A percentile compares a stretch with the other conserved stretches of the same genome.
These are phyloP conservation scores for Purshia tridentata DNA, from an alignment of 306 rosid species.

Conservation along the genomic window DNA sequence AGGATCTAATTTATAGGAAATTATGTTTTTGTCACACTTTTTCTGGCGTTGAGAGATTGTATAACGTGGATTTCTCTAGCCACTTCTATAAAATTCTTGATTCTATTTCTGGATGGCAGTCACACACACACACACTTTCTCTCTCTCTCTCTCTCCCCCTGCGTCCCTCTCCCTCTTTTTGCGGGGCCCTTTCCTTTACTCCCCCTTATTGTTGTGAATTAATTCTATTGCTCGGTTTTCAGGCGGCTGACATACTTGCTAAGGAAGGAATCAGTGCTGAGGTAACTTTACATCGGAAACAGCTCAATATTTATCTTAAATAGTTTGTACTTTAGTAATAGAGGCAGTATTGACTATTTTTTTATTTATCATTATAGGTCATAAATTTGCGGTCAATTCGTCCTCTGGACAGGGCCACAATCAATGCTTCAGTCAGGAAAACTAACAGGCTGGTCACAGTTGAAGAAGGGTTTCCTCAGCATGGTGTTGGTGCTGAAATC, in stretches of 20 bases:
- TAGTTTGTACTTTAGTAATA: conserved; percentile 13
- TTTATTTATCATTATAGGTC: conserved; percentile 50
- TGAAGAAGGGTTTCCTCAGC: conserved; percentile 99
- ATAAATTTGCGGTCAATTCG: conserved; percentile 92
- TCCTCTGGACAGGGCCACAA: conserved; percentile 87
- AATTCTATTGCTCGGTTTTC: conserved; percentile 36
- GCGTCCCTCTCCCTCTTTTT: too few species aligned
- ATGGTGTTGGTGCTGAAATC: conserved; percentile 98
- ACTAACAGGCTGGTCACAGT: conserved; percentile 90
- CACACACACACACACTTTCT: not conserved
- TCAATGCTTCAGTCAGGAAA: conserved; percentile 91
- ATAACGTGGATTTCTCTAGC: not conserved
- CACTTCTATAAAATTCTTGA: not conserved
- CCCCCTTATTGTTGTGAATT: conserved; percentile 13
- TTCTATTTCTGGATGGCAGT: not conserved
- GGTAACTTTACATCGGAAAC: conserved; percentile 45
- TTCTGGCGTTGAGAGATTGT: not conserved
- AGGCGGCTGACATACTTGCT: conserved; percentile 91
- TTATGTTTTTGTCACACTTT: not conserved
- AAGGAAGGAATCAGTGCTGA: conserved; percentile 97
- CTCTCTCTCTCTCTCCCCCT: too few species aligned
- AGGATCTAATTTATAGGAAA: not conserved
- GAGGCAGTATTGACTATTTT: conserved; percentile 14
- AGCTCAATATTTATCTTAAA: not conserved
- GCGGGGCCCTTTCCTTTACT: not conserved